Evolutionary conservation across 75 land plant genomes (phyloP).

Genomic region (Pinus tabuliformis): DNA sequence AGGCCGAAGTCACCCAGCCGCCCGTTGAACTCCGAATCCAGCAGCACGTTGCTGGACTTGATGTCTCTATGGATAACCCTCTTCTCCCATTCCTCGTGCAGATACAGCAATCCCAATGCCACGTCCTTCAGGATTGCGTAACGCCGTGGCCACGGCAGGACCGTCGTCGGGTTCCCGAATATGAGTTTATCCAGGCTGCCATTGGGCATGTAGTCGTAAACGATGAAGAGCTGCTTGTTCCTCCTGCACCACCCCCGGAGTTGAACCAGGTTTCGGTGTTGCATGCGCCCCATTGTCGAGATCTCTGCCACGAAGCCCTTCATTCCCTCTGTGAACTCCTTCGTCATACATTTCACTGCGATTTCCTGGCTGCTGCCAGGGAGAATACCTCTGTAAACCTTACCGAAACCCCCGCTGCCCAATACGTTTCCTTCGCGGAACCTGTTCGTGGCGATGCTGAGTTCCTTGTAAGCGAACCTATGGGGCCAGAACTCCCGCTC

Average conservation of each 20-base stretch:
- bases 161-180: conserved; percentile 11
- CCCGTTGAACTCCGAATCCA: conserved; percentile 14
- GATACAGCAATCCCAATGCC: conserved; percentile 27
- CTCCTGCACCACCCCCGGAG: conserved; percentile 60
- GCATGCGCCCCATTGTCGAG: conserved; percentile 41
- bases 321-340: conserved; percentile 60
- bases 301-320: conserved; percentile 62
- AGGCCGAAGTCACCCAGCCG: conserved; percentile 24
- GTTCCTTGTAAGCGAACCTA: conserved; percentile 41
- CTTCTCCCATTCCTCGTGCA: conserved; percentile 21
- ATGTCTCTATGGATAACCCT: conserved; percentile 34
- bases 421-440: conserved; percentile 33
- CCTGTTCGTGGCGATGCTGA: conserved; percentile 38
- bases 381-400: conserved; percentile 41
- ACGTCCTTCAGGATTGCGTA: conserved; percentile 41
- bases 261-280: conserved; percentile 65
- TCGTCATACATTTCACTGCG: conserved; percentile 48
- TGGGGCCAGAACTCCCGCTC: conserved; percentile 32
- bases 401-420: conserved; percentile 52
- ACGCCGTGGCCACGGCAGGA: conserved; percentile 29
- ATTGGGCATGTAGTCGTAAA: conserved; percentile 52
- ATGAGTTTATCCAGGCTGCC: conserved; percentile 49
- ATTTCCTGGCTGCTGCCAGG: conserved; percentile 6
- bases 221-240: conserved; percentile 29
- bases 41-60: conserved; percentile 23